phyloP scores from a whole-genome alignment of 1,284 basidiomycete genomes.

The Apiotrichum veenhuisii region DNA sequence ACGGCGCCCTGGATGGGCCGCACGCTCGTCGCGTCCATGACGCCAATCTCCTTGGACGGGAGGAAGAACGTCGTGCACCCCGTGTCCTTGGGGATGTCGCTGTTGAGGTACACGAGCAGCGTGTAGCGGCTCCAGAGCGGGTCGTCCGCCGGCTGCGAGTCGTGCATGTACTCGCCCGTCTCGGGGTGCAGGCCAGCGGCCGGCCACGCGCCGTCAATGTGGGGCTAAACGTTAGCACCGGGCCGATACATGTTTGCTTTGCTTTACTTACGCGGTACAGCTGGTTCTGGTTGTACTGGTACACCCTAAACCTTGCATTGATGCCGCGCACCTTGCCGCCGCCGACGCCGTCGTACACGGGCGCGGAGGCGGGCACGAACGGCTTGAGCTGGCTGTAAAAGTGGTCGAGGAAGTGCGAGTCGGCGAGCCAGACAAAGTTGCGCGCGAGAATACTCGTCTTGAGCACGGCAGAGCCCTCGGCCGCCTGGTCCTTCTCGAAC shows the following conservation, averaged over 20 bases:
- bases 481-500: slow-evolving; percentile 55
- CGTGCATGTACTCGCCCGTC: slow-evolving; percentile 56
- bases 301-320: slow-evolving; percentile 56
- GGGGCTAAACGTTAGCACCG: slow-evolving; percentile 36
- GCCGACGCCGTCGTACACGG: slow-evolving; percentile 35
- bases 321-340: slow-evolving; percentile 55
- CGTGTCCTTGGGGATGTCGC: slow-evolving; percentile 47
- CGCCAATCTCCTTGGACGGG: slow-evolving; percentile 50
- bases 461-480: slow-evolving; percentile 51
- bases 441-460: slow-evolving; percentile 54
- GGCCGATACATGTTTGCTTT: neutral
- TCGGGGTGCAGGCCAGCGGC: slow-evolving; percentile 52
- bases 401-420: slow-evolving; percentile 51
- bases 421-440: slow-evolving; percentile 59
- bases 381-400: slow-evolving; percentile 53
- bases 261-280: slow-evolving; percentile 52
- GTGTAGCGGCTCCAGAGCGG: slow-evolving; percentile 55
- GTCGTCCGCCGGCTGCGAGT: slow-evolving; percentile 47
- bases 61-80: slow-evolving; percentile 59
- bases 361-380: slow-evolving; percentile 48
- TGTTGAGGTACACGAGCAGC: slow-evolving; percentile 58
- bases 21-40: slow-evolving; percentile 55
- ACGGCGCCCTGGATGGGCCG: slow-evolving; percentile 55
- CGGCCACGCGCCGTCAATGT: slow-evolving; percentile 60
- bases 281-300: slow-evolving; percentile 55